Conservation (phyloP, 805 yeast genomes). For the Monosporozyma siamensis region DNA sequence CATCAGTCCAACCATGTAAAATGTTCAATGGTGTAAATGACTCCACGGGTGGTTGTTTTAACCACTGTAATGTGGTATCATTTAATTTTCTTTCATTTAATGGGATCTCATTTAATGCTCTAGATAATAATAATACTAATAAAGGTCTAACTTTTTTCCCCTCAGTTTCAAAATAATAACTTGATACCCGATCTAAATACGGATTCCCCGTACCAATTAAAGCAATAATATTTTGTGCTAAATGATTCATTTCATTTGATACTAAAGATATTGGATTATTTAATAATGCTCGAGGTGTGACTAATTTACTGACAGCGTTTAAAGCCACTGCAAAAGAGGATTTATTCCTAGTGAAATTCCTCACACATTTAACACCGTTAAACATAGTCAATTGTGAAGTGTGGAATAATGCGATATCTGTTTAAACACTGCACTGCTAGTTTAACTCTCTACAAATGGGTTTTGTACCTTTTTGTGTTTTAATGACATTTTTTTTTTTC, state of each 20-base stretch:
- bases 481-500: too few species aligned
- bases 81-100: constrained; percentile 42
- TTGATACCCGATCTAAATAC: constrained; percentile 80
- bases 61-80: not conserved
- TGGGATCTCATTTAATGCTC: constrained; percentile 74
- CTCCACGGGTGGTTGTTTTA: constrained; percentile 23
- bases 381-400: too few species aligned
- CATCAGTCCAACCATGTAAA: constrained; percentile 49
- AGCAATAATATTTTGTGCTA: constrained; percentile 78
- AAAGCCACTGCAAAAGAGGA: constrained; percentile 47
- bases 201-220: constrained; percentile 93
- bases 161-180: constrained; percentile 90
- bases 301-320: constrained; percentile 63
- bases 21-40: constrained; percentile 69
- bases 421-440: too few species aligned
- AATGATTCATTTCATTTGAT: constrained; percentile 81
- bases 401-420: too few species aligned
- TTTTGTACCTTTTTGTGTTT: too few species aligned
- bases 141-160: constrained; percentile 94
- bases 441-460: too few species aligned
- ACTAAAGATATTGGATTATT: constrained; percentile 87
- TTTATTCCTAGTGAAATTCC: constrained; percentile 10
- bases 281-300: constrained; percentile 50
- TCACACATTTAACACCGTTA: not conserved
- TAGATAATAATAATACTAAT: constrained; percentile 71